These are phyloP conservation scores for Calcarisporium arbuscula DNA, from an alignment of 2,329 filamentous ascomycete genomes.

Conservation along the genomic window DNA sequence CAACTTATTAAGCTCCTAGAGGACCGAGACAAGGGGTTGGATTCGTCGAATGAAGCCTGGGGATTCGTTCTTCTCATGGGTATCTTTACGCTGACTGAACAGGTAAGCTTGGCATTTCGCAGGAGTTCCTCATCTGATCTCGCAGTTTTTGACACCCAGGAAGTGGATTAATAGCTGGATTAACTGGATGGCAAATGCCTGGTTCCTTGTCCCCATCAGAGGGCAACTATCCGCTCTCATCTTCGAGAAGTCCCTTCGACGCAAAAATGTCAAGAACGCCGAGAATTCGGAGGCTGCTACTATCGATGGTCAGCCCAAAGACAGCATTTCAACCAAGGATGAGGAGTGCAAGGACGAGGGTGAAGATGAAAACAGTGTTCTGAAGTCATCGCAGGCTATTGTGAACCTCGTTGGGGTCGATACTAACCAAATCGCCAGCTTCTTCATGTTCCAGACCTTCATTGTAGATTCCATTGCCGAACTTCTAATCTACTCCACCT, in stretches of 20 bases:
- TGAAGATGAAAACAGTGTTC: constrained; percentile 42
- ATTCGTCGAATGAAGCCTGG: constrained; percentile 51
- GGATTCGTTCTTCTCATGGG: constrained; percentile 62
- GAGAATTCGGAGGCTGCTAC: constrained; percentile 34
- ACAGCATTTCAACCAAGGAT: constrained; percentile 23
- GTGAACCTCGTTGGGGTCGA: constrained; percentile 75
- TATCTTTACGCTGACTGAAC: constrained; percentile 48
- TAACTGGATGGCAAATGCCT: constrained; percentile 59
- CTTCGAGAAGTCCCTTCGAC: constrained; percentile 71
- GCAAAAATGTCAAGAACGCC: constrained; percentile 67
- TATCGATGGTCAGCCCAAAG: constrained; percentile 16
- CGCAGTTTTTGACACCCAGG: too few species aligned
- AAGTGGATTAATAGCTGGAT: constrained; percentile 59
- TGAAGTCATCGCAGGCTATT: constrained; percentile 56
- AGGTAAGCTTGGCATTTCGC: constrained; percentile 25
- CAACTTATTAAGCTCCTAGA: constrained; percentile 63
- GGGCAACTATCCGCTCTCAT: constrained; percentile 65
- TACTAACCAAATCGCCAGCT: constrained; percentile 60
- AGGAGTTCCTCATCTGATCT: too few species aligned
- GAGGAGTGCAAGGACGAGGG: constrained; percentile 39
- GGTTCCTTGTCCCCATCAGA: constrained; percentile 59
- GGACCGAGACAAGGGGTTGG: constrained; percentile 35
- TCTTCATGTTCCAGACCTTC: constrained; percentile 57
- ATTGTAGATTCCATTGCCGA: constrained; percentile 58
- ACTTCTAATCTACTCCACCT: constrained; percentile 57